phyloP scores from a whole-genome alignment of 1,284 basidiomycete species.

The Naganishia sp. region DNA sequence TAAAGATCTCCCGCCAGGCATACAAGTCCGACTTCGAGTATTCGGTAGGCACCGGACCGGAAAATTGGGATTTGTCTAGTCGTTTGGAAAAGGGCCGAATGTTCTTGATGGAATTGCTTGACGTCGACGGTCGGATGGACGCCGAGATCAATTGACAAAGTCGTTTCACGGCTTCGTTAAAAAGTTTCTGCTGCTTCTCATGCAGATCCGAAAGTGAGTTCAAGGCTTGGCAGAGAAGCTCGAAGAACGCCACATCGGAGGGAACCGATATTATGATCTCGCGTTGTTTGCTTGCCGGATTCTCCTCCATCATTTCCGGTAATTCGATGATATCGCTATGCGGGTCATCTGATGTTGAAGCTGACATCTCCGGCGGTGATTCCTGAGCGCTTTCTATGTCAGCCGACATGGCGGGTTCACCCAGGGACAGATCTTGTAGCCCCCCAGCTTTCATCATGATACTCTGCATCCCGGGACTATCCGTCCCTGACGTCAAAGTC shows the following conservation, averaged over 20 bases:
- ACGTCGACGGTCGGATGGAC: conserved; percentile 60
- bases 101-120: conserved; percentile 21
- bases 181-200: conserved; percentile 63
- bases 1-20: conserved; percentile 87
- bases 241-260: conserved; percentile 80
- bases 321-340: conserved; percentile 29
- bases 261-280: conserved; percentile 79
- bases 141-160: conserved; percentile 66
- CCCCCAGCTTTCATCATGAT: conserved; percentile 30
- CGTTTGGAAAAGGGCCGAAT: conserved; percentile 11
- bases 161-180: conserved; percentile 63
- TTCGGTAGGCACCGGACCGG: conserved; percentile 41
- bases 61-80: conserved; percentile 47
- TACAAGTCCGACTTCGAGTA: conserved; percentile 69
- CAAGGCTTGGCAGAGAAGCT: conserved; percentile 71
- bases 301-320: background rate
- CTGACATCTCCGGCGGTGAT: background rate
- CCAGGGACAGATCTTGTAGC: conserved; percentile 34
- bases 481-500: conserved; percentile 44
- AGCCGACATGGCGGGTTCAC: conserved; percentile 43
- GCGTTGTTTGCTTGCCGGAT: conserved; percentile 22
- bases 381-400: conserved; percentile 11
- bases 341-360: background rate
- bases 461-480: conserved; percentile 32
- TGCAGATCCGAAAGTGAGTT: conserved; percentile 70